These are phyloP conservation scores for Stephania cephalantha DNA, from an alignment of 164 flowering plant species.

Conservation along the genomic window DNA sequence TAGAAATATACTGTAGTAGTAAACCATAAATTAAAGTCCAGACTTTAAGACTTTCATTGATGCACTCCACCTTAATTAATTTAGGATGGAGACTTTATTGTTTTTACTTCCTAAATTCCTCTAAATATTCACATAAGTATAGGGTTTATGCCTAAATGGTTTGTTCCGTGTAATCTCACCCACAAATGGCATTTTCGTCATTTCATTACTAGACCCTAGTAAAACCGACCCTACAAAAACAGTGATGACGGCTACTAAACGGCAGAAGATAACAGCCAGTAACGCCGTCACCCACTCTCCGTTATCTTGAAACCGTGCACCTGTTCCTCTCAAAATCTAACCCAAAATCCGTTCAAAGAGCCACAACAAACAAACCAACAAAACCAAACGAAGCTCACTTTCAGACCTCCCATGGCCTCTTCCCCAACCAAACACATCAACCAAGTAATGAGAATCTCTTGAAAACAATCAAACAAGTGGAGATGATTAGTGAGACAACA, in stretches of 20 bases:
- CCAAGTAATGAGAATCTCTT: too few relatives aligned
- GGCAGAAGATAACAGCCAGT: neutral
- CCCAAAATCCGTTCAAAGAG: neutral
- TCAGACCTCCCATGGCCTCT: constrained; percentile 31
- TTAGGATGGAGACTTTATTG: too few relatives aligned
- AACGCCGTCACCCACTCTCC: constrained; percentile 11
- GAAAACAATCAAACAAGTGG: too few relatives aligned
- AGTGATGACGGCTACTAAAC: neutral
- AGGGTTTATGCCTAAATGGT: too few relatives aligned
- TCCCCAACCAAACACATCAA: constrained; percentile 4
- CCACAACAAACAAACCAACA: neutral
- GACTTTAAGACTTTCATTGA: too few relatives aligned
- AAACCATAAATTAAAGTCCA: too few relatives aligned
- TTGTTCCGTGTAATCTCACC: too few relatives aligned
- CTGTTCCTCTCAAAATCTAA: constrained; percentile 12
- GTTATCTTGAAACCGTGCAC: constrained; percentile 30
- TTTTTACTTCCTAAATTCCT: too few relatives aligned
- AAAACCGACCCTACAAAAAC: neutral
- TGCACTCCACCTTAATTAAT: too few relatives aligned
- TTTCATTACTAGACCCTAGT: neutral
- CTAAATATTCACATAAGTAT: too few relatives aligned
- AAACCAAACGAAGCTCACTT: constrained; percentile 12
- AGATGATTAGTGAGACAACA: too few relatives aligned
- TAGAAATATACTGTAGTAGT: too few relatives aligned
- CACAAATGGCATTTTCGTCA: neutral